Conservation (phyloP, 1,139 yeast species). For the Debaryomyces sp. region DNA sequence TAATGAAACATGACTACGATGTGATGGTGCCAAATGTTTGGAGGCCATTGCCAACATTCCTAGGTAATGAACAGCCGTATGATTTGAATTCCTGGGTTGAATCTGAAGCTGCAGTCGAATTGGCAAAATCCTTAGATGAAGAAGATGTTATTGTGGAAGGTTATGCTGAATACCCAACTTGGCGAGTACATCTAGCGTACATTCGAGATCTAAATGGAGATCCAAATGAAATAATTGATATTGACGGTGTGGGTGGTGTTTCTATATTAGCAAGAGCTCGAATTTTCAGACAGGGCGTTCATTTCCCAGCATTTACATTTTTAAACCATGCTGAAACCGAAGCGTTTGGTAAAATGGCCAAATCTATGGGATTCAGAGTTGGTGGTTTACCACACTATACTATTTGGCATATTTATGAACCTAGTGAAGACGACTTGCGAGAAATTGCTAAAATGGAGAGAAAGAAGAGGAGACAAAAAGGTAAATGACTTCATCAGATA, state of each 20-base stretch:
- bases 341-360: conserved; percentile 89
- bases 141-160: conserved; percentile 93
- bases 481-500: conserved; percentile 1
- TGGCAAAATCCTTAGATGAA: conserved; percentile 69
- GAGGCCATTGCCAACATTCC: conserved; percentile 80
- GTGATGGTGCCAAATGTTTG: conserved; percentile 90
- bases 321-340: conserved; percentile 92
- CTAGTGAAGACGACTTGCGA: conserved; percentile 86
- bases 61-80: conserved; percentile 80
- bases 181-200: conserved; percentile 83
- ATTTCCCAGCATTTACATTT: conserved; percentile 88
- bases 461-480: conserved; percentile 55
- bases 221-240: conserved; percentile 64
- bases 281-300: conserved; percentile 80
- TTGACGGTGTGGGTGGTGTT: conserved; percentile 93
- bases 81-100: conserved; percentile 91
- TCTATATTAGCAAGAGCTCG: conserved; percentile 81
- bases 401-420: conserved; percentile 86
- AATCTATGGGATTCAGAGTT: conserved; percentile 74
- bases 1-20: conserved; percentile 75
- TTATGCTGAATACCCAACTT: conserved; percentile 86
- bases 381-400: conserved; percentile 91
- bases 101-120: conserved; percentile 65
- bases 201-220: conserved; percentile 66
- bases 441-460: conserved; percentile 74